These are phyloP conservation scores for Neonectria sp. DNA, from an alignment of 2,329 filamentous ascomycete species.

Conservation along the genomic window DNA sequence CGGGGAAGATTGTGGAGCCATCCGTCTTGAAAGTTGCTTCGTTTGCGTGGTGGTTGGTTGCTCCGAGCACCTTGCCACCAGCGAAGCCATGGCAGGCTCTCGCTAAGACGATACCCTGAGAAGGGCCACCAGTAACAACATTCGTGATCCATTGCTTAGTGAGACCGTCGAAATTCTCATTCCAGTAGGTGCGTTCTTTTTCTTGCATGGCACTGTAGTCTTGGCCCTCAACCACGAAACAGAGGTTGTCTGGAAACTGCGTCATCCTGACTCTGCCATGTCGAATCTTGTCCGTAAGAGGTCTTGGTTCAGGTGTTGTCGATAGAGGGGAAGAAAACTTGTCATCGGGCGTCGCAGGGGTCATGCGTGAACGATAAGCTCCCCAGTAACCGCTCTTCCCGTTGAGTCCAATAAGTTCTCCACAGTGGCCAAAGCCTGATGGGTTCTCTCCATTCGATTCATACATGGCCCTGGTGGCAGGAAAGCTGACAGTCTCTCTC, in stretches of 20 bases:
- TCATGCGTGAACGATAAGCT: constrained; percentile 25
- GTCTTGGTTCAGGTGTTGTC: constrained; percentile 1
- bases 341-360: constrained; percentile 15
- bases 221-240: constrained; percentile 21
- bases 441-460: constrained; percentile 7
- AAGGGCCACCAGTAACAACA: constrained; percentile 19
- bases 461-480: constrained; percentile 23
- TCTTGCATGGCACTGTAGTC: constrained; percentile 20
- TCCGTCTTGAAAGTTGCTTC: not conserved
- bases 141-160: constrained; percentile 29
- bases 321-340: constrained; percentile 10
- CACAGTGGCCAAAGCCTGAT: constrained; percentile 23
- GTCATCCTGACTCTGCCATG: constrained; percentile 8
- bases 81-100: constrained; percentile 23
- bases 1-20: constrained; percentile 10
- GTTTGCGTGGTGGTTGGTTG: not conserved
- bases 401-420: constrained; percentile 21
- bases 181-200: constrained; percentile 20
- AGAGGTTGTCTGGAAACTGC: constrained; percentile 20
- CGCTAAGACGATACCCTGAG: constrained; percentile 14
- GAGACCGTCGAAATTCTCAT: constrained; percentile 30
- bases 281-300: not conserved
- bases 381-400: constrained; percentile 29
- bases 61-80: constrained; percentile 4
- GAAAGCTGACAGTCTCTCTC: constrained; percentile 28